Evolutionary conservation across 306 rosid species (phyloP), one percentile per base, ranked within the genome.

Genomic region (Trichosanthes truncata): DNA sequence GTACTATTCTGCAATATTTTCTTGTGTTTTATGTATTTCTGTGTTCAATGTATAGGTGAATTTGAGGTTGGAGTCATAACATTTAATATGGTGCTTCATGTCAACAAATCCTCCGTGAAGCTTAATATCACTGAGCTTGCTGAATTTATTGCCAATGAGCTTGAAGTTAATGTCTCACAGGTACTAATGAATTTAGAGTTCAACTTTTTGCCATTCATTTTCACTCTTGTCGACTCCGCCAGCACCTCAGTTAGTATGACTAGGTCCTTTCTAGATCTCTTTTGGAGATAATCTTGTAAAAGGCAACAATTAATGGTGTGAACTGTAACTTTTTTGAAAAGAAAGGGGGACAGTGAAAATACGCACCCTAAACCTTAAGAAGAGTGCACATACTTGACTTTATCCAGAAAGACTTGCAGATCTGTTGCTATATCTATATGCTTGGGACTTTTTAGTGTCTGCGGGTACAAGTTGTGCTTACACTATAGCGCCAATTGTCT

Each of bases 121-220:
- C 82, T 82, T 46, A 87, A 87, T 76, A 76, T 87, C 63, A 87
- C 87, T 5, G 90, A 85, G 61, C 86, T 87, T 43, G 40, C 86
- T 14, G 84, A 79, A 48, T 83, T 84, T 57, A 87, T 87, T 83
- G 88, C 87, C 48, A 79, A 71, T 26, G 88, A 63, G 67, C 82
- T 87, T 78, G 83, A 71, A 41, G 82, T 87, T 38, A 45, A 81
- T 53, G 74, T 75, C 73, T 87, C 90, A 55, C 88, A 85, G 88
- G 90, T 88, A 84, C 59, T 7, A 76, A 61, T 77, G 66, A 45
- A 74, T 72, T 74, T 71, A 71, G 36, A 25, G n/a, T 45, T 45
- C 17, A 71, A 4, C 1, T 71, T 68, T 71, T 71, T 21, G 17
- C 76, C 38, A 25, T 48, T 48, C 26, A 52, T 51, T 12, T 31